These are phyloP conservation scores for Kokia cookei DNA, from an alignment of 441 rosid genomes.

Conservation along the genomic window DNA sequence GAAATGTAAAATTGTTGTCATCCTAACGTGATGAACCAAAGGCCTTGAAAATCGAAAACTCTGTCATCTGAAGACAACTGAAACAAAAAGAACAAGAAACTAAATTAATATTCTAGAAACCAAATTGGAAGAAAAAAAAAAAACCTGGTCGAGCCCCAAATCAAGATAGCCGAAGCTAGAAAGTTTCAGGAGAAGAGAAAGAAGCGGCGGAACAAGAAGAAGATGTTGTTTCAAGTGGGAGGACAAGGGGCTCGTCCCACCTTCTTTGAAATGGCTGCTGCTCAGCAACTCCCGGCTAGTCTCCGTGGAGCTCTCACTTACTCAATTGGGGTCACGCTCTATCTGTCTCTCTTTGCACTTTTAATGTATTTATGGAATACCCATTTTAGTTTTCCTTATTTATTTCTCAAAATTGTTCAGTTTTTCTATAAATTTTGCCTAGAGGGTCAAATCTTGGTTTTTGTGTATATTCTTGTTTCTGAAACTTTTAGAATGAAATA, in stretches of 20 bases:
- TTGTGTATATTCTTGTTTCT: not conserved
- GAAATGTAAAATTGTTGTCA: not conserved
- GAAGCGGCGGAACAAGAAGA: slow-evolving; percentile 15
- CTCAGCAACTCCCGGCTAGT: slow-evolving; percentile 98
- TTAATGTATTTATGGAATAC: not conserved
- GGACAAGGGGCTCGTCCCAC: slow-evolving; percentile 99
- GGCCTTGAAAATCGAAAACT: not conserved
- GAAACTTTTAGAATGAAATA: not conserved
- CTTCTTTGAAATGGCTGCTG: slow-evolving; percentile 99
- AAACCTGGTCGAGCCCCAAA: not conserved
- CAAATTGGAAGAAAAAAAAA: not conserved
- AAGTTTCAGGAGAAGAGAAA: not conserved
- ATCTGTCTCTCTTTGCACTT: not conserved
- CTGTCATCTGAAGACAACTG: not conserved
- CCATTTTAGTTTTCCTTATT: not conserved
- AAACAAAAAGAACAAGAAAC: not conserved
- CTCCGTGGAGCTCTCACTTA: slow-evolving; percentile 95
- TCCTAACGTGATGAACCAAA: not conserved
- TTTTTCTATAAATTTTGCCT: slow-evolving; percentile 3
- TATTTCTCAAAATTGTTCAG: slow-evolving; percentile 8
- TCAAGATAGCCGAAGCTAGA: not conserved
- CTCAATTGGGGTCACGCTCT: slow-evolving; percentile 68
- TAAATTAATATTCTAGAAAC: not conserved
- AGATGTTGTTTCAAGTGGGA: slow-evolving; percentile 97
- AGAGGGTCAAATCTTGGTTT: not conserved